Base-by-base conservation (phyloP, 495 filamentous ascomycete species). In the Haplographium delicatum region DNA sequence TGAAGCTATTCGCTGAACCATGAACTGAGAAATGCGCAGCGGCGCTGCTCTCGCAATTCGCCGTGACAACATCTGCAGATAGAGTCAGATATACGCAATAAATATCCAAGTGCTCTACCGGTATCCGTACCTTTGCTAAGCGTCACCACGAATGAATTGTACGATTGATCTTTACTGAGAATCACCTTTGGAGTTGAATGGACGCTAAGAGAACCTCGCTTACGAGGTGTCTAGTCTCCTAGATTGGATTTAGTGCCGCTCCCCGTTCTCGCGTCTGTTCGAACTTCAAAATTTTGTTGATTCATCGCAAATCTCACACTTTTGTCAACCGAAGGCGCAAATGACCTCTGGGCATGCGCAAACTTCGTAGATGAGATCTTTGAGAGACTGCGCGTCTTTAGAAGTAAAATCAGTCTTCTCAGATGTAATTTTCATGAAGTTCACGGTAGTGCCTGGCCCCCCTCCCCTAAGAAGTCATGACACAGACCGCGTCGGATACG, bases 341-440 rank as follows among this genome's bases (percentile, higher is more conserved):
- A 51, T 65, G 65, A 61, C 50, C 51, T 58, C 67, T 72, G 69
- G 72, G 74, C 75, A 78, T 78, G 78, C 69, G 71, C 73, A 88
- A 78, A 88, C 60, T 76, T 76, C 65, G 65, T 56, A 65, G 78
- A 63, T 56, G 67, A 61, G 69, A 63, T 79, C 58, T 52, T 65
- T 68, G 69, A 68, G 67, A 59, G 63, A 59, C 57, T 65, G 72
- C 65, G 77, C 72, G 75, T 81, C 71, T 61, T 66, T 74, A 80
- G 85, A 90, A 80, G 71, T 72, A 71, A 64, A 68, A 78, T 81
- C 84, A 65, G 68, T 60, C 61, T 46, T 62, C 61, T 69, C 79
- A 74, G 65, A 85, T 78, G 74, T 72, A 64, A 72, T 67, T 75
- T 76, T 81, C 77, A 73, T 76, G 72, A 77, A 79, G 79, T 78